Evolutionary conservation across 768 basidiomycete genomes (phyloP), one percentile per base, ranked within the genome.

Genomic region (Vararia minispora): DNA sequence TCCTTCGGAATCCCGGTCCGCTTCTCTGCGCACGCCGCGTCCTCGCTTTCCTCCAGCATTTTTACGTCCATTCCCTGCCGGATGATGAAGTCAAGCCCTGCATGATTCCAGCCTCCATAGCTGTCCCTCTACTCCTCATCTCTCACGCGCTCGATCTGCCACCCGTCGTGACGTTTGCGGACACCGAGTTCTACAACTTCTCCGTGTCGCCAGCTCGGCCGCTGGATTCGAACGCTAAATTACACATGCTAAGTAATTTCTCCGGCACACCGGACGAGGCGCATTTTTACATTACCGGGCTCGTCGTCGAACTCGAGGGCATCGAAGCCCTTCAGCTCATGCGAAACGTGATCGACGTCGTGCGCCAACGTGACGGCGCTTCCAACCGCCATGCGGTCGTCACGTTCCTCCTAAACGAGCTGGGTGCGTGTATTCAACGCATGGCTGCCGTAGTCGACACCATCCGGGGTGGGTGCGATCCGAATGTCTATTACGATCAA

Each of bases 91-190:
- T n/a, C 6, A 22, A 18, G 4, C 34, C 34, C 11, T 20, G 16
- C 11, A 9, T 12, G 6, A 39, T 39, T 9, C 38, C 38, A 5
- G 18, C 38, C 10, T 17, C 29, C 13, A 18, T 39, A 21, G 28
- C 38, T 8, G 20, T 30, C 9, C 38, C 38, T 13, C 30, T 39
- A 6, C 29, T 39, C 11, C 18, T 17, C 14, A n/a, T 39, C 5
- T 39, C 38, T 5, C 38, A 21, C 26, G 38, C 38, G 28, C 28
- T 39, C 11, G 38, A 32, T 22, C 13, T 39, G 21, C 38, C 38
- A 30, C 38, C 38, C 16, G 38, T 32, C 10, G 11, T 39, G 13
- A 25, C 28, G 6, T 39, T 21, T 16, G 38, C 38, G 13, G 38
- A 39, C 30, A 31, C 28, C 14, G 29, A 32, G 20, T 39, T 13